Evolutionary conservation across 73 alveolate genomes (phyloP).

Genomic region (Paramecium tetraurelia): DNA sequence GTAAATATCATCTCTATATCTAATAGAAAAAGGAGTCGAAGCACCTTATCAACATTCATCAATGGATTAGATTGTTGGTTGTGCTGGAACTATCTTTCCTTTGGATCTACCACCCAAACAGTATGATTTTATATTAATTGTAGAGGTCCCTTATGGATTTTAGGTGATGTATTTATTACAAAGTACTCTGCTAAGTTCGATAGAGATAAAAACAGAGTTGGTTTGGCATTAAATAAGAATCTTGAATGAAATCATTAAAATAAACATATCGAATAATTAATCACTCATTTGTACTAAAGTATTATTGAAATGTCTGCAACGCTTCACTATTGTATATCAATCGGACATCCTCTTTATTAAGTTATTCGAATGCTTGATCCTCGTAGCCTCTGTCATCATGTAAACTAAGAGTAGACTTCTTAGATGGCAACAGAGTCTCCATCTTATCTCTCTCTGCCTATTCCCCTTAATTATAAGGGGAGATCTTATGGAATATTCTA

Average conservation of each 20-base stretch:
- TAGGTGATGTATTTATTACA: slow-evolving; percentile 76
- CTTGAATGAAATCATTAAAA: neutral
- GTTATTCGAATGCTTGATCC: neutral
- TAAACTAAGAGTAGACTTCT: neutral
- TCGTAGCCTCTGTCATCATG: neutral
- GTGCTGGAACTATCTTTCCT: slow-evolving; percentile 46
- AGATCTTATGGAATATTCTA: neutral
- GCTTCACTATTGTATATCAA: slow-evolving; percentile 7
- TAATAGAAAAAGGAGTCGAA: neutral
- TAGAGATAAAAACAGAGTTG: slow-evolving; percentile 77
- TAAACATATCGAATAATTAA: neutral
- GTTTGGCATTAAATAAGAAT: slow-evolving; percentile 60
- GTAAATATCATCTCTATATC: neutral
- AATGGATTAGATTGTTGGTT: slow-evolving; percentile 38
- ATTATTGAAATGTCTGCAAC: neutral
- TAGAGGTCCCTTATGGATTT: slow-evolving; percentile 66
- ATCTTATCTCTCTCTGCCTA: neutral
- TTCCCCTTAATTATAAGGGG: neutral
- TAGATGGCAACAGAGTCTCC: neutral
- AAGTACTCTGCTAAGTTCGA: slow-evolving; percentile 74
- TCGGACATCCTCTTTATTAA: neutral
- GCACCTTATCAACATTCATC: slow-evolving; percentile 55
- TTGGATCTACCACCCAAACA: slow-evolving; percentile 20
- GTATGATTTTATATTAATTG: neutral
- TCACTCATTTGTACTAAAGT: slow-evolving; percentile 1